Percentiles rank a stretch among this genome's conserved stretches.
phyloP scores from a whole-genome alignment of 2,329 filamentous ascomycete species.

The Atkinsonella hypoxylon region DNA sequence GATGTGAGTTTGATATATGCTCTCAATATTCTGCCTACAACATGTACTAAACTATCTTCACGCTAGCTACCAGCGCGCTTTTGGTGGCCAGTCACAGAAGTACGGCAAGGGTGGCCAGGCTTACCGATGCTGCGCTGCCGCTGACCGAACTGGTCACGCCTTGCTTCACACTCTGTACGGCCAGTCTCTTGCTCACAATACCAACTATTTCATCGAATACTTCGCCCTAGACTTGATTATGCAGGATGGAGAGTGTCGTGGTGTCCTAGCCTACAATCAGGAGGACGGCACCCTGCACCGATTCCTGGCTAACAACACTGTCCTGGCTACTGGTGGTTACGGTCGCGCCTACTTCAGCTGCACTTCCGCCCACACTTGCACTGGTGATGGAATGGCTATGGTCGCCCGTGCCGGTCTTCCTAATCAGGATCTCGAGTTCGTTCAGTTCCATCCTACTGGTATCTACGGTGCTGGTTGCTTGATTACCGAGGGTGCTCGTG shows the following conservation, averaged over 20 bases:
- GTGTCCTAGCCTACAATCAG: conserved; percentile 96
- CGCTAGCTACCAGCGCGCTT: conserved; percentile 83
- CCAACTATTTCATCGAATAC: conserved; percentile 99
- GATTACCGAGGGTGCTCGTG: conserved; percentile 95
- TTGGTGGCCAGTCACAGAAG: conserved; percentile 93
- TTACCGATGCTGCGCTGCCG: conserved; percentile 92
- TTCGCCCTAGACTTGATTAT: conserved; percentile 95
- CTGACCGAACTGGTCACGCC: conserved; percentile 93
- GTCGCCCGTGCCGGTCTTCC: conserved; percentile 93
- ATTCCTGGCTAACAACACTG: conserved; percentile 93
- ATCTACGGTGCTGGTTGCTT: conserved; percentile 97
- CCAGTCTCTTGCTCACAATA: conserved; percentile 93
- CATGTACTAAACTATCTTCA: not conserved
- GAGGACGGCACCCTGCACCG: conserved; percentile 96
- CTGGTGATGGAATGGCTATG: conserved; percentile 99
- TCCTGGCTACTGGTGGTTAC: conserved; percentile 93
- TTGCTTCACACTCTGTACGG: conserved; percentile 97
- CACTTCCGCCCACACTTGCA: conserved; percentile 96
- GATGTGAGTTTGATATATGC: conserved; percentile 48
- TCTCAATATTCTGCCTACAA: not conserved
- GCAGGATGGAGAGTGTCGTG: conserved; percentile 93
- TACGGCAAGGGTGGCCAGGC: conserved; percentile 96
- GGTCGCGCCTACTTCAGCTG: conserved; percentile 97
- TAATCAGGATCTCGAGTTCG: conserved; percentile 98
- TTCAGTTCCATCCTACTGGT: conserved; percentile 98